Conservation (phyloP, 495 filamentous ascomycete species). For the Hypomontagnella submonticulosa region DNA sequence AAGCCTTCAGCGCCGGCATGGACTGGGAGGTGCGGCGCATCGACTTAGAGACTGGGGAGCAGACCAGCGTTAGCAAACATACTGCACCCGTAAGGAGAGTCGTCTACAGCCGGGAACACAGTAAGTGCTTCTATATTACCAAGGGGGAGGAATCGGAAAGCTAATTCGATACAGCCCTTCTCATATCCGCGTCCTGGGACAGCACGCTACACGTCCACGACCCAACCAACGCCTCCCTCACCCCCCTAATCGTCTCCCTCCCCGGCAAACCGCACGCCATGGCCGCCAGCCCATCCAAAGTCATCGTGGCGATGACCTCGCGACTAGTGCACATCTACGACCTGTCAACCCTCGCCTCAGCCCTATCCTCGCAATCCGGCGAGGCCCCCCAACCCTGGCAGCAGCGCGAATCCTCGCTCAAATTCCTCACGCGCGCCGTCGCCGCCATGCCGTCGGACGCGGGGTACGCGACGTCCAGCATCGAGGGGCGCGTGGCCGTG, state of each 20-base stretch:
- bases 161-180: conserved; percentile 58
- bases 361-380: conserved; percentile 57
- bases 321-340: conserved; percentile 94
- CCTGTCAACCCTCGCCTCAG: conserved; percentile 71
- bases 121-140: conserved; percentile 51
- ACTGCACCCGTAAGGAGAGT: conserved; percentile 80
- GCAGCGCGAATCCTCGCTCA: conserved; percentile 87
- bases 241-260: conserved; percentile 70
- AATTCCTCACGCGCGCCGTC: conserved; percentile 93
- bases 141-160: neutral
- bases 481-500: conserved; percentile 93
- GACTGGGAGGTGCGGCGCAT: conserved; percentile 88
- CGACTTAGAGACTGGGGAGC: conserved; percentile 74
- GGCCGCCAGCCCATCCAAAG: conserved; percentile 79
- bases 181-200: conserved; percentile 95
- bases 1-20: conserved; percentile 84
- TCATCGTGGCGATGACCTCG: conserved; percentile 96
- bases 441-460: conserved; percentile 97
- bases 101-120: conserved; percentile 80
- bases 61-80: conserved; percentile 82
- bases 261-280: conserved; percentile 89
- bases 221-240: conserved; percentile 54
- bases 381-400: conserved; percentile 82
- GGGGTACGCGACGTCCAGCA: conserved; percentile 87
- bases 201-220: conserved; percentile 85